Evolutionary conservation across 176 grass and related monocot genomes (phyloP).

Genomic region (Coix lacrymajobi): DNA sequence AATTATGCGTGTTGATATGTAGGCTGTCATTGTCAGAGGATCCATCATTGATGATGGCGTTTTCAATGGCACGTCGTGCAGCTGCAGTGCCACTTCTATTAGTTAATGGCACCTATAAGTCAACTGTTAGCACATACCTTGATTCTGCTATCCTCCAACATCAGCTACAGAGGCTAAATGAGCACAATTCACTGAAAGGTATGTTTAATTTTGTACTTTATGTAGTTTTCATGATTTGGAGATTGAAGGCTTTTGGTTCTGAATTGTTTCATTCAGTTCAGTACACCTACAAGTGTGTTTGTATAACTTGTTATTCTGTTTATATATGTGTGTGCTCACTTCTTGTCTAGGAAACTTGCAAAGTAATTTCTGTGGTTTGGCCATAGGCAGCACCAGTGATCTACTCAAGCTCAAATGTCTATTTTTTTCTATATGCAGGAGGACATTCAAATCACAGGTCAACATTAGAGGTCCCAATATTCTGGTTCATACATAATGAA

Average conservation of each 20-base stretch:
- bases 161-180: slow-evolving; percentile 61
- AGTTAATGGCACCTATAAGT: slow-evolving; percentile 92
- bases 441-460: slow-evolving; percentile 68
- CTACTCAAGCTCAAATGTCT: neutral
- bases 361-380: neutral
- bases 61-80: slow-evolving; percentile 79
- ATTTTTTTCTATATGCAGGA: slow-evolving; percentile 45
- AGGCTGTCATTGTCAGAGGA: slow-evolving; percentile 82
- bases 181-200: slow-evolving; percentile 77
- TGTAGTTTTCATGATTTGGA: neutral
- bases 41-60: slow-evolving; percentile 79
- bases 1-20: slow-evolving; percentile 13
- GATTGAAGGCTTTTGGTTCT: neutral
- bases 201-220: slow-evolving; percentile 2
- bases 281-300: neutral
- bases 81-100: slow-evolving; percentile 90
- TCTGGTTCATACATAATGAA: slow-evolving; percentile 94
- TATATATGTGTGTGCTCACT: neutral
- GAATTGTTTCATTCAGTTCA: slow-evolving; percentile 1
- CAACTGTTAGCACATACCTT: slow-evolving; percentile 78
- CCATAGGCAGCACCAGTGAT: neutral
- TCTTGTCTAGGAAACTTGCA: slow-evolving; percentile 3
- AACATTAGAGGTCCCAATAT: slow-evolving; percentile 89
- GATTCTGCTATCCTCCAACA: slow-evolving; percentile 91
- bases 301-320: neutral